Conservation (phyloP, 495 filamentous ascomycete species). For the Aspergillus affinis region DNA sequence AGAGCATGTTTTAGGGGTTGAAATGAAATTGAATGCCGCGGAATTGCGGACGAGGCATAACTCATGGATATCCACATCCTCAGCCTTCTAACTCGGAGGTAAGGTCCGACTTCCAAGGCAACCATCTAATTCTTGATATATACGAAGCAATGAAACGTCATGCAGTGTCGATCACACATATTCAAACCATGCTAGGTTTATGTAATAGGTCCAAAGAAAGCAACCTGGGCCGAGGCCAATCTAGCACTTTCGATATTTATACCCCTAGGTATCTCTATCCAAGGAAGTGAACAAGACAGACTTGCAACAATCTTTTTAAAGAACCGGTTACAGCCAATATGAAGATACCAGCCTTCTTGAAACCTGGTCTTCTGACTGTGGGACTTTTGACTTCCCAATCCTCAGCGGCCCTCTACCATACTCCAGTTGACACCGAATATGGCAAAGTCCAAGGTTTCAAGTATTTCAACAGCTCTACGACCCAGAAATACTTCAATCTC, state of each 20-base stretch:
- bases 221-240: not conserved
- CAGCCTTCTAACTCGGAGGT: not conserved
- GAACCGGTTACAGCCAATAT: too few relatives aligned
- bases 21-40: too few relatives aligned
- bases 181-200: too few relatives aligned
- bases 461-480: conserved; percentile 30
- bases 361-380: not conserved
- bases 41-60: not conserved
- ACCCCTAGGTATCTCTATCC: too few relatives aligned
- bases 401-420: not conserved
- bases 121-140: not conserved
- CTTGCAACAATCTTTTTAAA: too few relatives aligned
- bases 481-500: conserved; percentile 32
- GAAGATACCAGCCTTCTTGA: not conserved
- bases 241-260: not conserved
- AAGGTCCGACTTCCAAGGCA: not conserved
- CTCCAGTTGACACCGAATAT: conserved; percentile 23
- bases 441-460: conserved; percentile 30
- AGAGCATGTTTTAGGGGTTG: too few relatives aligned
- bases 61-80: not conserved
- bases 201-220: not conserved
- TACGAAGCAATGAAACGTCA: not conserved
- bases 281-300: too few relatives aligned
- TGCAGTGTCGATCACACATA: not conserved
- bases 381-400: not conserved